Evolutionary conservation across 2,329 filamentous ascomycete genomes (phyloP).

Genomic region (Pseudogymnoascus sp.): DNA sequence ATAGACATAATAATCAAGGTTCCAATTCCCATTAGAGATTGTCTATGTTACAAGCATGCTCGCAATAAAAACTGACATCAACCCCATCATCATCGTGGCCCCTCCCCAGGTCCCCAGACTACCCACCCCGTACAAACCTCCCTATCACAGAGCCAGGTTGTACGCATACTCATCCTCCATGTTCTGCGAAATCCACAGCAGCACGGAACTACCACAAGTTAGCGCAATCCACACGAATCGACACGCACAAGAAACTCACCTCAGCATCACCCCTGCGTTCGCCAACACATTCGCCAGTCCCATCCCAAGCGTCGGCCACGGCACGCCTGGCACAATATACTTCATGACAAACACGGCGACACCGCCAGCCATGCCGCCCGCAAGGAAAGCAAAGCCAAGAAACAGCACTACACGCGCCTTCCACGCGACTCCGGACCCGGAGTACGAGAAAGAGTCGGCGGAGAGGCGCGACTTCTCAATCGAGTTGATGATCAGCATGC

Average conservation of each 20-base stretch:
- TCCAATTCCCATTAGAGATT: slow-evolving; percentile 6
- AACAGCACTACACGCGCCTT: slow-evolving; percentile 62
- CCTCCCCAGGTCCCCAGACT: not conserved
- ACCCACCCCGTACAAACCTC: not conserved
- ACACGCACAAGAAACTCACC: slow-evolving; percentile 33
- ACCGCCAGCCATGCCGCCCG: slow-evolving; percentile 60
- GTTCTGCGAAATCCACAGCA: slow-evolving; percentile 63
- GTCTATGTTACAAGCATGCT: slow-evolving; percentile 11
- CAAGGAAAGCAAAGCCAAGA: slow-evolving; percentile 56
- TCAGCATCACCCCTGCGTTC: slow-evolving; percentile 55
- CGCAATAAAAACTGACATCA: slow-evolving; percentile 10
- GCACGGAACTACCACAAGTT: slow-evolving; percentile 42
- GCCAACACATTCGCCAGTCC: slow-evolving; percentile 59
- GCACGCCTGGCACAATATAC: slow-evolving; percentile 49
- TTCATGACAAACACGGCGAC: slow-evolving; percentile 62
- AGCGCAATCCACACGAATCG: not conserved
- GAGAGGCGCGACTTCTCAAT: slow-evolving; percentile 59
- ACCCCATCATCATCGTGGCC: not conserved
- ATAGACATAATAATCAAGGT: slow-evolving; percentile 11
- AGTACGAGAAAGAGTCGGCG: slow-evolving; percentile 55
- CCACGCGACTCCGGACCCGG: slow-evolving; percentile 56
- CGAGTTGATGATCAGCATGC: slow-evolving; percentile 65
- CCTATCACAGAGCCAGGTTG: slow-evolving; percentile 50
- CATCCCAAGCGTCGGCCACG: slow-evolving; percentile 55
- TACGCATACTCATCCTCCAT: slow-evolving; percentile 67